phyloP scores from a whole-genome alignment of 164 flowering plant species.

The Dillenia suffruticosa region DNA sequence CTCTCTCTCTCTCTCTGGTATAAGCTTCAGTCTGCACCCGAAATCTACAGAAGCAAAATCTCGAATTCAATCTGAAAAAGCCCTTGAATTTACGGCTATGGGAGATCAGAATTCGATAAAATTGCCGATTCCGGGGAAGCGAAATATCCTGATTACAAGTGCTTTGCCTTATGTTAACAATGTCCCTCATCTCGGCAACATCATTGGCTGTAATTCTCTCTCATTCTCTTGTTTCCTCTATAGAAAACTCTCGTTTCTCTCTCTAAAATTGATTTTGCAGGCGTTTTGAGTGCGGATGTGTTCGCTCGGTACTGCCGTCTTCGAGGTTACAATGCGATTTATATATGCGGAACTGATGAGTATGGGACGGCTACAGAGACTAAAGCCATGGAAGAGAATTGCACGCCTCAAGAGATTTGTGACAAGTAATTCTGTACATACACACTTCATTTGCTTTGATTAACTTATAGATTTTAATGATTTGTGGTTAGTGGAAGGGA shows the following conservation, averaged over 20 bases:
- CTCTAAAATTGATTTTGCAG: constrained; percentile 21
- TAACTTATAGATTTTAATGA: no score
- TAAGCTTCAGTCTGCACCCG: no score
- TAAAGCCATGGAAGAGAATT: constrained; percentile 81
- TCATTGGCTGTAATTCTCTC: constrained; percentile 54
- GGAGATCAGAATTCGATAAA: constrained; percentile 6
- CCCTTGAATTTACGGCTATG: no score
- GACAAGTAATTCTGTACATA: constrained; percentile 47
- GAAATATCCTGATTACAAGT: constrained; percentile 71
- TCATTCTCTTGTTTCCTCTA: background rate
- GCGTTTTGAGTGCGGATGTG: constrained; percentile 87
- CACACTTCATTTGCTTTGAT: background rate
- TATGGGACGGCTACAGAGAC: constrained; percentile 90
- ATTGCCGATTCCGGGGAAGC: constrained; percentile 52
- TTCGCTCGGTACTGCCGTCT: constrained; percentile 79
- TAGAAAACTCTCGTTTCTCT: no score
- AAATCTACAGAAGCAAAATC: no score
- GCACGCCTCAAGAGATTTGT: constrained; percentile 70
- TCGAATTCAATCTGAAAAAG: background rate
- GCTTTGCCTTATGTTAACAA: constrained; percentile 82
- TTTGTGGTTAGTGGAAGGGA: no score
- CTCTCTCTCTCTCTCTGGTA: no score
- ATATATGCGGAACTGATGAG: constrained; percentile 89
- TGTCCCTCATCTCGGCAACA: constrained; percentile 81
- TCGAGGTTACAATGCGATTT: constrained; percentile 65